A percentile compares a stretch with the other conserved stretches of the same genome.
These are phyloP conservation scores for Haplosporangium sp. DNA, from an alignment of 371 early-diverging fungal genomes.

Conservation along the genomic window DNA sequence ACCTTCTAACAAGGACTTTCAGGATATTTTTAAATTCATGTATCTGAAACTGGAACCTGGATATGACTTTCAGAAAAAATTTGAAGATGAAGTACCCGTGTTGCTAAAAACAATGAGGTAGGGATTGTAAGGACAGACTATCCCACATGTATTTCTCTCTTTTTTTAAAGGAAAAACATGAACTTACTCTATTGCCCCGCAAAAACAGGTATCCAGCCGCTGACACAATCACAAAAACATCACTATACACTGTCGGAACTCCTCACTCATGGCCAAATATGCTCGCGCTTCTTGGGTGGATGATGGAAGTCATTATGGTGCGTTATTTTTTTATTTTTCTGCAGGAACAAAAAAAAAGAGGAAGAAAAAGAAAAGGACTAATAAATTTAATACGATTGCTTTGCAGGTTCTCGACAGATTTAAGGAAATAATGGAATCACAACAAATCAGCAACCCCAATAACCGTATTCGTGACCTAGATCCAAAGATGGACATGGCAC, in stretches of 20 bases:
- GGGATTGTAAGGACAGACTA: neutral
- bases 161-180: too few species aligned
- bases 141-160: too few species aligned
- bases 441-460: conserved; percentile 28
- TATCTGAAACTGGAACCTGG: conserved; percentile 84
- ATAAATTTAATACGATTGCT: neutral
- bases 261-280: conserved; percentile 92
- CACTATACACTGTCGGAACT: conserved; percentile 85
- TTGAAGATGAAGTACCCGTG: conserved; percentile 89
- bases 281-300: conserved; percentile 90
- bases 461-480: conserved; percentile 37
- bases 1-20: conserved; percentile 90
- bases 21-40: conserved; percentile 90
- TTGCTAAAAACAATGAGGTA: conserved; percentile 82
- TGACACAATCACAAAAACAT: conserved; percentile 87
- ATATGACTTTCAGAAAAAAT: conserved; percentile 73
- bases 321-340: conserved; percentile 4
- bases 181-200: neutral
- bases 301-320: conserved; percentile 84
- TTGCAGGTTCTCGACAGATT: conserved; percentile 54
- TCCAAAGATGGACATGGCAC: conserved; percentile 59
- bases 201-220: conserved; percentile 87
- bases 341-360: neutral
- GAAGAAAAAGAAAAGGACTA: neutral
- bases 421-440: conserved; percentile 61